A percentile compares a stretch with the other conserved stretches of the same genome.
Conservation (phyloP, 176 grass and related monocot species). For the Elymus sibiricus region DNA sequence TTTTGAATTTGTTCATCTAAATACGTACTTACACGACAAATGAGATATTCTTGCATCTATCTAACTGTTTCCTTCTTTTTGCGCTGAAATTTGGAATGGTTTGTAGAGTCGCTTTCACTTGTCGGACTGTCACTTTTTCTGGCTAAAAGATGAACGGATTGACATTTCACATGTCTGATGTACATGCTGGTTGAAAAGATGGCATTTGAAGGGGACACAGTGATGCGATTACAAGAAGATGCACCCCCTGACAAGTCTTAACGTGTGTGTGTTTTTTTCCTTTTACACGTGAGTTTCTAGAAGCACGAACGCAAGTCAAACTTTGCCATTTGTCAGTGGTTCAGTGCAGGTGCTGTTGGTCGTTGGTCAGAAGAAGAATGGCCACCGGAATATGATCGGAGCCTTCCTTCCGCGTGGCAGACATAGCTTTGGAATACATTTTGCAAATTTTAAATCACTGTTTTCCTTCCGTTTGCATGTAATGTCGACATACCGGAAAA, state of each 20-base stretch:
- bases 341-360: neutral
- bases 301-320: conserved; percentile 9
- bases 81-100: neutral
- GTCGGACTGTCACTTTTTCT: neutral
- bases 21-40: conserved; percentile 37
- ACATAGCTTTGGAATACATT: neutral
- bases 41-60: neutral
- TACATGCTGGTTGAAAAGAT: neutral
- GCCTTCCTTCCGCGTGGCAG: neutral
- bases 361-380: neutral
- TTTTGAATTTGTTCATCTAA: conserved; percentile 24
- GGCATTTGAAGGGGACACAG: neutral
- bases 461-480: neutral
- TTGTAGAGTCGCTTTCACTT: neutral
- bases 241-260: neutral
- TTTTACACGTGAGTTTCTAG: conserved; percentile 7
- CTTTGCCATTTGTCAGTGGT: conserved; percentile 1
- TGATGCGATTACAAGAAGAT: neutral
- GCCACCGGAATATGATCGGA: neutral
- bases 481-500: neutral
- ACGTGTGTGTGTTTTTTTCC: neutral
- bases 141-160: neutral
- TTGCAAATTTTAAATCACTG: neutral
- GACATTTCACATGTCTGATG: neutral
- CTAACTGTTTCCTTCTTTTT: neutral